A percentile compares a stretch with the other conserved stretches of the same genome.
These are phyloP conservation scores for Ustulina deusta DNA, from an alignment of 2,329 filamentous ascomycete genomes.

Conservation along the genomic window DNA sequence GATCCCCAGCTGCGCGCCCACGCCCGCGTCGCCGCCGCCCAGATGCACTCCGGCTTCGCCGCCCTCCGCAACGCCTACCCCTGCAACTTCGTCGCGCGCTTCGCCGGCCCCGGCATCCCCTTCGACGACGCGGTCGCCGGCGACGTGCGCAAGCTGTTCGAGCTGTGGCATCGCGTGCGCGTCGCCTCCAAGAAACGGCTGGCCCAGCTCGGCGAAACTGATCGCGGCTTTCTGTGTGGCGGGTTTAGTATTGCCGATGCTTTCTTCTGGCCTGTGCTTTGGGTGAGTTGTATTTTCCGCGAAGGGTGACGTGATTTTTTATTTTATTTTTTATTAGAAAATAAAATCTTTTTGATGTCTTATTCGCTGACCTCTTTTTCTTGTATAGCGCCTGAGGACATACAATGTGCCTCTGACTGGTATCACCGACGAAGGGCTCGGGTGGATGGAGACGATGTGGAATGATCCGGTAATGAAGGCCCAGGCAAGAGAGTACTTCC, in stretches of 20 bases:
- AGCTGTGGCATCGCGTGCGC: constrained; percentile 44
- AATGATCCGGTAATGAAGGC: constrained; percentile 44
- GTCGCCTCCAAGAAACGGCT: constrained; percentile 38
- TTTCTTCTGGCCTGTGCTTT: constrained; percentile 50
- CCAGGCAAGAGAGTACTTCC: constrained; percentile 45
- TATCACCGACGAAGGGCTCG: constrained; percentile 43
- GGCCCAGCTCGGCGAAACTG: constrained; percentile 36
- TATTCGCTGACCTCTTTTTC: background rate
- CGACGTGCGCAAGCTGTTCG: constrained; percentile 44
- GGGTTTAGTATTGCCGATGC: constrained; percentile 49
- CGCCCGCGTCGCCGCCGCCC: constrained; percentile 58
- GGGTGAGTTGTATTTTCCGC: constrained; percentile 38
- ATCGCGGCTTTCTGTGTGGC: constrained; percentile 48
- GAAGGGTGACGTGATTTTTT: background rate
- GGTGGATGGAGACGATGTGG: constrained; percentile 51
- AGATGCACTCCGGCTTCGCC: constrained; percentile 61
- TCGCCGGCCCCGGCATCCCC: constrained; percentile 43
- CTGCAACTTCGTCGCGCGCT: constrained; percentile 55
- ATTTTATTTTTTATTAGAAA: background rate
- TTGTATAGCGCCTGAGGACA: constrained; percentile 42
- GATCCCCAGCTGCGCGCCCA: constrained; percentile 56
- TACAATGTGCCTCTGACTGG: constrained; percentile 47
- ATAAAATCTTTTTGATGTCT: background rate
- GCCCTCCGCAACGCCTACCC: constrained; percentile 57
- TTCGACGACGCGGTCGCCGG: constrained; percentile 38